Percentiles rank a stretch among this genome's conserved stretches.
Evolutionary conservation across 441 rosid species (phyloP).

Genomic region (Populus hybrid): DNA sequence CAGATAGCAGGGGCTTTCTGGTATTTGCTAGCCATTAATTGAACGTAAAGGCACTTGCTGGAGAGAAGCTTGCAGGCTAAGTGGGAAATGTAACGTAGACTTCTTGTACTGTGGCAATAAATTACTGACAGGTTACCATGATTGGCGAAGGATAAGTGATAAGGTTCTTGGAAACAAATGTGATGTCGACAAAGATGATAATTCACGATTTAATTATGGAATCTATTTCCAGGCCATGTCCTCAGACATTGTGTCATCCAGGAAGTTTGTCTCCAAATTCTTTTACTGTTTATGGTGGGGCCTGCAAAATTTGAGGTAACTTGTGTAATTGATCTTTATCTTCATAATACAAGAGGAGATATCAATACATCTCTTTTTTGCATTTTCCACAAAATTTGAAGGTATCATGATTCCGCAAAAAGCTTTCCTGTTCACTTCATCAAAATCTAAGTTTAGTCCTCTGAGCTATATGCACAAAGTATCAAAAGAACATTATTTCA

Average conservation of each 20-base stretch:
- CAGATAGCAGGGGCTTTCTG: slow-evolving; percentile 85
- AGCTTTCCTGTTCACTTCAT: neutral
- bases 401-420: neutral
- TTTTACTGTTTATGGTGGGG: slow-evolving; percentile 96
- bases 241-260: slow-evolving; percentile 57
- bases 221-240: slow-evolving; percentile 69
- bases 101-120: slow-evolving; percentile 72
- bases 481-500: neutral
- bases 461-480: neutral
- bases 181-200: slow-evolving; percentile 25
- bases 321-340: neutral
- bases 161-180: slow-evolving; percentile 40
- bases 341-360: neutral
- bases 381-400: neutral
- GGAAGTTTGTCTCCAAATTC: slow-evolving; percentile 55
- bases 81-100: slow-evolving; percentile 36
- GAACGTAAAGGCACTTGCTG: slow-evolving; percentile 79
- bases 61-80: slow-evolving; percentile 49
- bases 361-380: neutral
- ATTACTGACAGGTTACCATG: slow-evolving; percentile 33
- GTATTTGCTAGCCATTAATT: slow-evolving; percentile 62
- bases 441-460: neutral
- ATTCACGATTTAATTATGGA: slow-evolving; percentile 54
- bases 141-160: slow-evolving; percentile 48
- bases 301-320: slow-evolving; percentile 80